phyloP scores from a whole-genome alignment of 495 filamentous ascomycete species.

The Neurospora discreta region DNA sequence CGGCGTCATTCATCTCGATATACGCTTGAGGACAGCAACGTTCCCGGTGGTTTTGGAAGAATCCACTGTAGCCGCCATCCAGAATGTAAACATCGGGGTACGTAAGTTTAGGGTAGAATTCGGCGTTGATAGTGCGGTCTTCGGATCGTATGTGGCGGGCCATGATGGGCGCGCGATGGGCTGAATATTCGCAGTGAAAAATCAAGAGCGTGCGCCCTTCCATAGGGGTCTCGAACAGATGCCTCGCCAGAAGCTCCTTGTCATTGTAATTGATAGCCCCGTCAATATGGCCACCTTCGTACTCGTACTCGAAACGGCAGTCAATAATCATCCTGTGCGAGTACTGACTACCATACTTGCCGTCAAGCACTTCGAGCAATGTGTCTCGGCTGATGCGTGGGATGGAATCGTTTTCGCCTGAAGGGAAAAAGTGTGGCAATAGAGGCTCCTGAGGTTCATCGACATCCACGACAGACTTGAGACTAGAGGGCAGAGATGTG shows the following conservation, averaged over 20 bases:
- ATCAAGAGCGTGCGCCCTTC: constrained; percentile 67
- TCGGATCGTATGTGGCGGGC: constrained; percentile 75
- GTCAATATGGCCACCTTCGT: constrained; percentile 88
- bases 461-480: constrained; percentile 69
- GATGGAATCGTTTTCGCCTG: constrained; percentile 70
- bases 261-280: constrained; percentile 92
- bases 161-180: constrained; percentile 95
- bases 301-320: constrained; percentile 98
- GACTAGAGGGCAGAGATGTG: constrained; percentile 32
- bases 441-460: constrained; percentile 53
- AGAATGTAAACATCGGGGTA: constrained; percentile 97
- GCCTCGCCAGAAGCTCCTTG: constrained; percentile 69
- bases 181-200: constrained; percentile 97
- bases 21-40: constrained; percentile 91
- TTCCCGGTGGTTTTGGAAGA: constrained; percentile 65
- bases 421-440: constrained; percentile 75
- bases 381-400: constrained; percentile 76
- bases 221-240: constrained; percentile 59
- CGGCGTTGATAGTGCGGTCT: constrained; percentile 73
- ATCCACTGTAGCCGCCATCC: constrained; percentile 89
- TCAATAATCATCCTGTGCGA: constrained; percentile 78
- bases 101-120: constrained; percentile 72
- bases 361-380: constrained; percentile 76
- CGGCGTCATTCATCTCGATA: constrained; percentile 84
- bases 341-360: constrained; percentile 63